These are phyloP conservation scores for Blastosporella zonata DNA, from an alignment of 1,284 basidiomycete species.

Conservation along the genomic window DNA sequence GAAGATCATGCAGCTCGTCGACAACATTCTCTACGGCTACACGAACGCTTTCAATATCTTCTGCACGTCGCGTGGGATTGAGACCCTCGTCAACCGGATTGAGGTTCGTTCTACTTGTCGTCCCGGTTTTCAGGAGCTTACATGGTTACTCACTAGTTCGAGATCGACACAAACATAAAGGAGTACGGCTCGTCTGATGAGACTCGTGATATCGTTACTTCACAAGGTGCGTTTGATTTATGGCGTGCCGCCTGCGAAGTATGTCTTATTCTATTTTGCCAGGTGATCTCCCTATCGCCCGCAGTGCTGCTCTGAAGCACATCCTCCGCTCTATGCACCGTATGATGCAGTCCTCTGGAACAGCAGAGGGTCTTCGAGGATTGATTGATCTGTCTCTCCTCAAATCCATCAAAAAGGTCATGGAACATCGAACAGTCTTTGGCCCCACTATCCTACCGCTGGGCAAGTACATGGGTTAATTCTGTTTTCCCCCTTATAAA, in stretches of 20 bases:
- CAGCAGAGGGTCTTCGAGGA: conserved; percentile 91
- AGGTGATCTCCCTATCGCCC: conserved; percentile 66
- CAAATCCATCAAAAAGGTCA: conserved; percentile 85
- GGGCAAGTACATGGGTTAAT: conserved; percentile 41
- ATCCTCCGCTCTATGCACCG: conserved; percentile 92
- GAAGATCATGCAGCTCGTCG: conserved; percentile 90
- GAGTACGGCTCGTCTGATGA: conserved; percentile 45
- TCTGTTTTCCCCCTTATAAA: neutral
- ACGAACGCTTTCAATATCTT: conserved; percentile 88
- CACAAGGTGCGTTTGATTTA: conserved; percentile 45
- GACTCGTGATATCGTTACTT: conserved; percentile 49
- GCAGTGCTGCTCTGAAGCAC: conserved; percentile 80
- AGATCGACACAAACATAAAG: conserved; percentile 67
- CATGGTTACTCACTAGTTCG: conserved; percentile 44
- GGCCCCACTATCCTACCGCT: conserved; percentile 85
- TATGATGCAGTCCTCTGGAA: conserved; percentile 95
- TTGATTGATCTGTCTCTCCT: conserved; percentile 91
- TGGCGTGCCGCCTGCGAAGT: neutral
- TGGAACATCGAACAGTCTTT: conserved; percentile 80
- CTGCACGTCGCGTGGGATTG: conserved; percentile 82
- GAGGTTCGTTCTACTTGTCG: conserved; percentile 49
- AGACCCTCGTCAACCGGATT: conserved; percentile 83
- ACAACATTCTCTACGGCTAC: conserved; percentile 90
- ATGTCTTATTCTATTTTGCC: conserved; percentile 1
- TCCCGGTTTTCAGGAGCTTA: conserved; percentile 9